phyloP scores from a whole-genome alignment of 495 filamentous ascomycete genomes.

The Collariella sp. region DNA sequence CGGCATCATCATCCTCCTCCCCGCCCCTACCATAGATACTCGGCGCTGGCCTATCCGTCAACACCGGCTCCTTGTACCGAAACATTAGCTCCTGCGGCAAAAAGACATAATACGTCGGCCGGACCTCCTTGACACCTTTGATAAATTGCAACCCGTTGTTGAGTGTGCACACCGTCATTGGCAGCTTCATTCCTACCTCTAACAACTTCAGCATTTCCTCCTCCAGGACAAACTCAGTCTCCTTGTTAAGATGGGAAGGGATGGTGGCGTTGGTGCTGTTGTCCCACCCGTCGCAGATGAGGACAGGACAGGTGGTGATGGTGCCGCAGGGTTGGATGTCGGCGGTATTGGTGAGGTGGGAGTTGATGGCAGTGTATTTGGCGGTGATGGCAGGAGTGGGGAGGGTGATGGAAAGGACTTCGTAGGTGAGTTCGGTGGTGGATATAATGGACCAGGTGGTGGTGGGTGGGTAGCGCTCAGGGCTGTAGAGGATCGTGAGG shows the following conservation, averaged over 20 bases:
- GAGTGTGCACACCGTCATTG: conserved; percentile 52
- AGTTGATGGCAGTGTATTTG: conserved; percentile 14
- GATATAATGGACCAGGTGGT: neutral
- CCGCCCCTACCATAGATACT: conserved; percentile 26
- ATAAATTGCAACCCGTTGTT: conserved; percentile 51
- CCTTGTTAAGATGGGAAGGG: conserved; percentile 7
- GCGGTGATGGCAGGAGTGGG: conserved; percentile 16
- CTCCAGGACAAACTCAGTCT: conserved; percentile 21
- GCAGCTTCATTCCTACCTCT: conserved; percentile 71
- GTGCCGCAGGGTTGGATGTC: conserved; percentile 32
- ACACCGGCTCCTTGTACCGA: conserved; percentile 50
- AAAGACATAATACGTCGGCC: conserved; percentile 49
- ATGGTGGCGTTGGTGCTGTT: conserved; percentile 9
- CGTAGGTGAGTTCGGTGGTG: conserved; percentile 28
- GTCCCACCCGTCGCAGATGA: conserved; percentile 34
- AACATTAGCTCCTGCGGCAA: conserved; percentile 67
- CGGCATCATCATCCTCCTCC: conserved; percentile 4
- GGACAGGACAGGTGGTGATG: conserved; percentile 29
- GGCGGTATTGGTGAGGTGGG: conserved; percentile 19
- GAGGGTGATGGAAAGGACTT: conserved; percentile 22
- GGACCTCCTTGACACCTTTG: conserved; percentile 51
- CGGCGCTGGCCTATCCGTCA: conserved; percentile 28
- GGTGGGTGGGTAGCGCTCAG: conserved; percentile 2
- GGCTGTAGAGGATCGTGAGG: conserved; percentile 12
- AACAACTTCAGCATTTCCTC: conserved; percentile 50